Evolutionary conservation across 2,329 filamentous ascomycete species (phyloP).

Genomic region (Penicillium sumatraense): DNA sequence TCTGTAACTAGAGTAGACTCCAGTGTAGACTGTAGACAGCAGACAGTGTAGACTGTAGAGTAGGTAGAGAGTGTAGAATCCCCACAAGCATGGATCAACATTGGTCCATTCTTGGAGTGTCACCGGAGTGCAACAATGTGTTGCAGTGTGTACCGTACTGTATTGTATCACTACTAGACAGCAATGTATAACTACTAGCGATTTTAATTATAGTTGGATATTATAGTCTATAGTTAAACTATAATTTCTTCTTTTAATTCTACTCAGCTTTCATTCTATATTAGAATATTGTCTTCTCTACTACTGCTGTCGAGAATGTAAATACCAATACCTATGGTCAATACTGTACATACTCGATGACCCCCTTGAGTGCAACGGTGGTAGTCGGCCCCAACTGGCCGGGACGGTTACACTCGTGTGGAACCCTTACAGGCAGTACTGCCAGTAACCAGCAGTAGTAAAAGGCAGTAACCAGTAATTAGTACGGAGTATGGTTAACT

Average conservation of each 20-base stretch:
- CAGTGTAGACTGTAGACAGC: conserved; percentile 4
- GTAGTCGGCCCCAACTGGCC: conserved; percentile 28
- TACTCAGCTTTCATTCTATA: neutral
- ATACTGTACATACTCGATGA: conserved; percentile 28
- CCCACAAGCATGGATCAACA: conserved; percentile 32
- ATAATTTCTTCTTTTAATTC: neutral
- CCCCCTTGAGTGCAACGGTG: conserved; percentile 36
- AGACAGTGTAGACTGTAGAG: conserved; percentile 1
- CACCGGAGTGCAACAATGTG: conserved; percentile 25
- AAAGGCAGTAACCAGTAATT: no score
- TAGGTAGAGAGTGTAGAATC: neutral
- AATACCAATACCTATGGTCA: no score
- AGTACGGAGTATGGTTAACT: no score
- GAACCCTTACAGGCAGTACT: conserved; percentile 22
- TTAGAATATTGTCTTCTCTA: neutral
- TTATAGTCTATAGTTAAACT: neutral
- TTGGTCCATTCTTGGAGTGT: conserved; percentile 32
- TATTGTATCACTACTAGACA: neutral
- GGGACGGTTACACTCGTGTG: conserved; percentile 33
- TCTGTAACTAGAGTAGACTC: no score
- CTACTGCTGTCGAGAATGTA: conserved; percentile 7
- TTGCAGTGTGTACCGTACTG: neutral
- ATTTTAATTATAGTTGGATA: no score
- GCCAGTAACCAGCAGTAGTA: no score
- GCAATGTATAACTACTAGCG: neutral